A percentile compares a stretch with the other conserved stretches of the same genome.
phyloP scores from a whole-genome alignment of 495 filamentous ascomycete genomes.

The Staphylotrichum tortipilum region DNA sequence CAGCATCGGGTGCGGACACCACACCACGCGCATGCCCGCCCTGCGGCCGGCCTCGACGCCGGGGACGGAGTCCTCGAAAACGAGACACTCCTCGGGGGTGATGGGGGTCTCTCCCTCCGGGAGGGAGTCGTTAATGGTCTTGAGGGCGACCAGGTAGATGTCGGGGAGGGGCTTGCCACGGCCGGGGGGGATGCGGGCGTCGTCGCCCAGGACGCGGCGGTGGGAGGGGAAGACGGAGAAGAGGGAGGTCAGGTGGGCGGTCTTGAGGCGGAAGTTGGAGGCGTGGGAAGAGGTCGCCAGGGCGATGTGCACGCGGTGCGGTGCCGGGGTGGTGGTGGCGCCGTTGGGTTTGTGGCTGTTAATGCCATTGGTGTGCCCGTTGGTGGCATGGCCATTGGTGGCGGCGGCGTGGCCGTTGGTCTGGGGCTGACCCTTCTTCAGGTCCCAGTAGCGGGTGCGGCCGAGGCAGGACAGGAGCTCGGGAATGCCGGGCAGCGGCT shows the following conservation, averaged over 20 bases:
- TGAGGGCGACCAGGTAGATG: conserved; percentile 82
- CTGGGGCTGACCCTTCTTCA: no score
- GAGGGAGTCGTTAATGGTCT: conserved; percentile 70
- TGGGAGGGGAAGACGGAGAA: conserved; percentile 63
- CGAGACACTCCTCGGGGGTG: conserved; percentile 77
- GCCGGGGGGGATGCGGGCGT: conserved; percentile 66
- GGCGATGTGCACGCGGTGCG: conserved; percentile 62
- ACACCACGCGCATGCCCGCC: conserved; percentile 91
- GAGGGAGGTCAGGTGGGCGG: conserved; percentile 58
- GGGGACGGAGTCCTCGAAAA: conserved; percentile 91
- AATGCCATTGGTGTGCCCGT: no score
- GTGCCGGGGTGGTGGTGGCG: conserved; percentile 12
- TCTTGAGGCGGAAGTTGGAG: conserved; percentile 72
- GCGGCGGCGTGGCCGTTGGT: neutral
- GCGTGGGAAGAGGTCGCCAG: conserved; percentile 72
- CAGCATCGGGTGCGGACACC: conserved; percentile 80
- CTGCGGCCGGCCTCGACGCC: conserved; percentile 86
- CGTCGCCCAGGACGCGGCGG: conserved; percentile 76
- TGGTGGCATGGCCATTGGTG: no score
- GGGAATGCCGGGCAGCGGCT: conserved; percentile 71
- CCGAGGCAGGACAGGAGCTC: conserved; percentile 53
- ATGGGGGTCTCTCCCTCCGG: conserved; percentile 59
- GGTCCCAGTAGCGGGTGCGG: conserved; percentile 37
- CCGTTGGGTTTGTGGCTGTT: no score
- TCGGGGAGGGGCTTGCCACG: conserved; percentile 90